Evolutionary conservation across 768 basidiomycete genomes (phyloP).

Genomic region (Hygrocybe coccinea): DNA sequence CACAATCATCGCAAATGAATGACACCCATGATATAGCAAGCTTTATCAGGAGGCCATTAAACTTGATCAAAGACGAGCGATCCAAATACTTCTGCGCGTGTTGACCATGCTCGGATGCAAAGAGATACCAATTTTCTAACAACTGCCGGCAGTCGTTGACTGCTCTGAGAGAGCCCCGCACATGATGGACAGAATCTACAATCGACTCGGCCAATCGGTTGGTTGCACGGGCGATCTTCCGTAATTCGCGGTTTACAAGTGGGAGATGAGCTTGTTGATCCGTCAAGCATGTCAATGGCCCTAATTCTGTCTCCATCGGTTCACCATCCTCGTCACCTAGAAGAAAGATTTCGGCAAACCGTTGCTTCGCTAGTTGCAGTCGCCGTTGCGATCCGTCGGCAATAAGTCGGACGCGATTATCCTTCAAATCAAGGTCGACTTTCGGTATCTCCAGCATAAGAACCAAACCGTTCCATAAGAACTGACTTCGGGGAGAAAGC

Average conservation of each 20-base stretch:
- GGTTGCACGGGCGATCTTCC: slow-evolving; percentile 85
- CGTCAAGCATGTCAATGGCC: slow-evolving; percentile 47
- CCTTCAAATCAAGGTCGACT: slow-evolving; percentile 78
- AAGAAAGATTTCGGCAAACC: slow-evolving; percentile 62
- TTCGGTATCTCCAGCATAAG: slow-evolving; percentile 70
- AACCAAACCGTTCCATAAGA: slow-evolving; percentile 89
- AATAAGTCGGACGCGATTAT: slow-evolving; percentile 85
- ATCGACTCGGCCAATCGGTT: slow-evolving; percentile 90
- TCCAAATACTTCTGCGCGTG: slow-evolving; percentile 90
- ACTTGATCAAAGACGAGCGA: slow-evolving; percentile 58
- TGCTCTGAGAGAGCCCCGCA: slow-evolving; percentile 60
- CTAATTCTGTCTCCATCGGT: slow-evolving; percentile 38
- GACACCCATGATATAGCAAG: slow-evolving; percentile 97
- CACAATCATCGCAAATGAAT: slow-evolving; percentile 97
- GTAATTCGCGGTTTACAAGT: slow-evolving; percentile 79
- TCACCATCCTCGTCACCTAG: slow-evolving; percentile 63
- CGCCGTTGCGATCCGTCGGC: slow-evolving; percentile 84
- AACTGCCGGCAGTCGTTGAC: slow-evolving; percentile 73
- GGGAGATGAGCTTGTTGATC: slow-evolving; percentile 92
- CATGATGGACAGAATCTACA: slow-evolving; percentile 85
- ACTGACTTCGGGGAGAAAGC: slow-evolving; percentile 78
- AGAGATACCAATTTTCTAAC: slow-evolving; percentile 89
- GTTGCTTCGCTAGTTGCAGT: slow-evolving; percentile 69
- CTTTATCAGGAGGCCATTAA: slow-evolving; percentile 78
- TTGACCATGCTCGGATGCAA: slow-evolving; percentile 93